These are phyloP conservation scores for Cladochytrium replicatum DNA, from an alignment of 192 early-diverging fungal genomes.

Conservation along the genomic window DNA sequence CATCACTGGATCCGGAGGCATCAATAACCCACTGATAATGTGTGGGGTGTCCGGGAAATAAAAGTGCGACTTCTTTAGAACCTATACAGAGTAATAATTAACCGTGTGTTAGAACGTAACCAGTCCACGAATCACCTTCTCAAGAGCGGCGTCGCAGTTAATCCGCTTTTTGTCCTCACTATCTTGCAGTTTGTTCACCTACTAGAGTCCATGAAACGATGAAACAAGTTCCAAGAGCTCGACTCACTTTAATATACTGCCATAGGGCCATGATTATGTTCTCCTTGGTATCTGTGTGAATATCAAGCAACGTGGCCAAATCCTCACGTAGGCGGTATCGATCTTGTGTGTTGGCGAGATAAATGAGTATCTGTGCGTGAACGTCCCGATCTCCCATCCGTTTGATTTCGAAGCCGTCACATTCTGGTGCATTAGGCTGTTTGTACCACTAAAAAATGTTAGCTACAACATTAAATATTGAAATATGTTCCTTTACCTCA, in stretches of 20 bases:
- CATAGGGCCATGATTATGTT: slow-evolving; percentile 80
- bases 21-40: slow-evolving; percentile 61
- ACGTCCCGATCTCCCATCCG: slow-evolving; percentile 80
- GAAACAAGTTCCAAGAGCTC: neutral
- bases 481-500: slow-evolving; percentile 33
- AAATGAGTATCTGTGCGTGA: slow-evolving; percentile 64
- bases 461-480: slow-evolving; percentile 6
- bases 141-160: slow-evolving; percentile 67
- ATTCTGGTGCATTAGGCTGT: slow-evolving; percentile 34
- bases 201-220: neutral
- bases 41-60: slow-evolving; percentile 76
- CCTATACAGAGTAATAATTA: slow-evolving; percentile 20
- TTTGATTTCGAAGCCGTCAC: slow-evolving; percentile 90
- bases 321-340: slow-evolving; percentile 46
- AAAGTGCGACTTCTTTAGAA: slow-evolving; percentile 58
- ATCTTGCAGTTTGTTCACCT: slow-evolving; percentile 84
- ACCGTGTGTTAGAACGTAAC: neutral
- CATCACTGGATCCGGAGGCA: slow-evolving; percentile 75
- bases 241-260: slow-evolving; percentile 86
- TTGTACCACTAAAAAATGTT: slow-evolving; percentile 45
- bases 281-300: slow-evolving; percentile 60
- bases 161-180: slow-evolving; percentile 78
- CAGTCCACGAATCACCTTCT: slow-evolving; percentile 50
- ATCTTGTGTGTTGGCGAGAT: slow-evolving; percentile 70
- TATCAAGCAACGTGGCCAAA: slow-evolving; percentile 67